These are phyloP conservation scores for Pichia sp. DNA, from an alignment of 1,139 yeast species.

Conservation along the genomic window DNA sequence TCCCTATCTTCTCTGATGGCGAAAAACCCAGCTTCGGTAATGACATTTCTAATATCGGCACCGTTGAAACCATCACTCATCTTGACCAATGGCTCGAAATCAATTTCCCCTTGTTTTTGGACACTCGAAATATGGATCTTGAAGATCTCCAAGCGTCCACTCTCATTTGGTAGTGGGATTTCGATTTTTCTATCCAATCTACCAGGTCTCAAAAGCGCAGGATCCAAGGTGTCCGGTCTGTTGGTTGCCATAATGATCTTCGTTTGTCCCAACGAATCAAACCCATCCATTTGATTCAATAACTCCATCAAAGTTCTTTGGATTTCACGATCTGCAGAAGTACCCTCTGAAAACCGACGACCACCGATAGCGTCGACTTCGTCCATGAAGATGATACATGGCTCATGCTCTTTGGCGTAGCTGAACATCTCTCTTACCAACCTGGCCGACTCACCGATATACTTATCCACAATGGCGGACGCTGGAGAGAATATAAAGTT, in stretches of 20 bases:
- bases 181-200: conserved; percentile 96
- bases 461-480: conserved; percentile 96
- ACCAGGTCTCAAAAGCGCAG: conserved; percentile 98
- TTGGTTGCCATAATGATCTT: conserved; percentile 99
- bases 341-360: conserved; percentile 95
- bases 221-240: conserved; percentile 97
- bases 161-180: conserved; percentile 94
- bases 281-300: conserved; percentile 98
- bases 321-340: conserved; percentile 97
- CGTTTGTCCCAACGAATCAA: conserved; percentile 94
- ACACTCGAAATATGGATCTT: conserved; percentile 89
- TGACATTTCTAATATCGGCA: conserved; percentile 95
- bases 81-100: conserved; percentile 93
- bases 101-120: conserved; percentile 91
- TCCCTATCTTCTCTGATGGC: conserved; percentile 98
- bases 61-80: conserved; percentile 99
- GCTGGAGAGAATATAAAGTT: conserved; percentile 98
- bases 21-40: conserved; percentile 98
- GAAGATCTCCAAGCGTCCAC: conserved; percentile 89
- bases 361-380: conserved; percentile 99
- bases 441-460: conserved; percentile 97
- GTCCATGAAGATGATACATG: conserved; percentile 98
- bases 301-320: conserved; percentile 98
- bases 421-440: conserved; percentile 98
- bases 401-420: conserved; percentile 97